phyloP scores from a whole-genome alignment of 2,329 filamentous ascomycete species.

The Phialocephala sp. region DNA sequence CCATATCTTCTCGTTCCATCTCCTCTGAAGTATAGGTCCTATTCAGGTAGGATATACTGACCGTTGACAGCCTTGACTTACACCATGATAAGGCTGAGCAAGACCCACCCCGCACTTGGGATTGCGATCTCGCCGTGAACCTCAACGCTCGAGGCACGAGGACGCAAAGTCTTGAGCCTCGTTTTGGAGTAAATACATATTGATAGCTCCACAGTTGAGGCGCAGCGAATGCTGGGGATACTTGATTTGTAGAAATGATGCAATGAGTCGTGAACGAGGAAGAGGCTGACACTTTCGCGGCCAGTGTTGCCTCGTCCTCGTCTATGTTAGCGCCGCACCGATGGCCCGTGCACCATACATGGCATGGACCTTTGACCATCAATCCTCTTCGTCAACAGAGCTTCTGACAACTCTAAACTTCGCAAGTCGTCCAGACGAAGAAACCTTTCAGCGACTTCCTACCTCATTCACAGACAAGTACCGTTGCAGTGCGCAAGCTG shows the following conservation, averaged over 20 bases:
- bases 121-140: background rate
- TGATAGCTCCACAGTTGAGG: background rate
- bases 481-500: conserved; percentile 21
- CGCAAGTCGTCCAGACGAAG: conserved; percentile 6
- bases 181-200: background rate
- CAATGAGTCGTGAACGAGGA: background rate
- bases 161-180: background rate
- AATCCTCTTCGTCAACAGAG: too few species aligned
- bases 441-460: background rate
- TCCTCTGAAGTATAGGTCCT: background rate
- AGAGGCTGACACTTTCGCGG: conserved; percentile 3
- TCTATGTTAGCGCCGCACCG: too few species aligned
- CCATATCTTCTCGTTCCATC: background rate
- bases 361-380: background rate
- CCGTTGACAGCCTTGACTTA: background rate
- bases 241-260: background rate
- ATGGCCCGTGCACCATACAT: background rate
- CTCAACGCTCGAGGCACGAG: background rate
- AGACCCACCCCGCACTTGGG: conserved; percentile 21
- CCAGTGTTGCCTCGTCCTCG: background rate
- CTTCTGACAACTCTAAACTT: background rate
- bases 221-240: background rate
- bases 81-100: conserved; percentile 18
- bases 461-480: background rate
- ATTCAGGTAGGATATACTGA: background rate